Conservation (phyloP, 306 rosid genomes). For the Erythrophleum fordii region DNA sequence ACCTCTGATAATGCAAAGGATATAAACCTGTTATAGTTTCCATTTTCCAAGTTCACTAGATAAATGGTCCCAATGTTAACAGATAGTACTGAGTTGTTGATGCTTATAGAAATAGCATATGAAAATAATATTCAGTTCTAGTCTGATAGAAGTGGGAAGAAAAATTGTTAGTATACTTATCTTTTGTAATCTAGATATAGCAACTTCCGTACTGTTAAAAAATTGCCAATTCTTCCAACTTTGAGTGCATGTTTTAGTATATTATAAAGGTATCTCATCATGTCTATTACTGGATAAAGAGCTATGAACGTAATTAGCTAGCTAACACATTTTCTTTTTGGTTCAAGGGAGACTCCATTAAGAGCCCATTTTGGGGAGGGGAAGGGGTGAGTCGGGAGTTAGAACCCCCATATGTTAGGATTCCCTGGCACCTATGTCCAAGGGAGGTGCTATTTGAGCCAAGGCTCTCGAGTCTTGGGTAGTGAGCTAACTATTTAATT, state of each 20-base stretch:
- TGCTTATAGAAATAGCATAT: background rate
- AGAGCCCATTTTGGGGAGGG: too few species aligned
- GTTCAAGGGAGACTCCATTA: too few species aligned
- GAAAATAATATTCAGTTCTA: background rate
- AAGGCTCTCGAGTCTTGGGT: background rate
- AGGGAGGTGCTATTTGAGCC: background rate
- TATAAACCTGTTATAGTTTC: constrained; percentile 4
- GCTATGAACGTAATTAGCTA: background rate
- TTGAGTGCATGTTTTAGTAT: background rate
- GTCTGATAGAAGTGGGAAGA: background rate
- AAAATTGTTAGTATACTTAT: background rate
- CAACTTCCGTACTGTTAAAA: background rate
- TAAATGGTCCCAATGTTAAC: background rate
- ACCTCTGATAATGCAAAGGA: background rate
- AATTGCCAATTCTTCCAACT: background rate
- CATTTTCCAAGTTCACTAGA: background rate
- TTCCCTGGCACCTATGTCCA: background rate
- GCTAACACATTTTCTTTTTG: background rate
- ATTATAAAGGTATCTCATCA: constrained; percentile 15
- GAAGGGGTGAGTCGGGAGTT: background rate
- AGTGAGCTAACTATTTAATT: background rate
- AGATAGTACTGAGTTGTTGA: constrained; percentile 19
- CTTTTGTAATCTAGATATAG: background rate
- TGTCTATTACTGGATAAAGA: constrained; percentile 1
- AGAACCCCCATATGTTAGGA: background rate